Conservation (phyloP, 2,329 filamentous ascomycete genomes). For the Chrysoporthe austroafricana region DNA sequence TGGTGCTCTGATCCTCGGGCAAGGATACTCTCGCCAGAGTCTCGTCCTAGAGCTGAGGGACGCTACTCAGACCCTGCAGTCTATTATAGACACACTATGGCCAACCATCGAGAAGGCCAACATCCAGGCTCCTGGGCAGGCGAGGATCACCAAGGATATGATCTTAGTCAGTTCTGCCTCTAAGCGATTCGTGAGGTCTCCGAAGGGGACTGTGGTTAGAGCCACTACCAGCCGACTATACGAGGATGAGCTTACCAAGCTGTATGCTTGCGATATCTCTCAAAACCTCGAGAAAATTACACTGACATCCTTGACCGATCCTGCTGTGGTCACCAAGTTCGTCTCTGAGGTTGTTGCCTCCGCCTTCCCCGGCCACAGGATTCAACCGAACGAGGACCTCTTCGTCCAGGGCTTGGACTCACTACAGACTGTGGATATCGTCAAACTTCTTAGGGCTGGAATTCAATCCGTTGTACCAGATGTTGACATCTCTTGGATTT, state of each 20-base stretch:
- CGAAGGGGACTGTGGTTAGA: constrained; percentile 25
- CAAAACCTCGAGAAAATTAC: constrained; percentile 10
- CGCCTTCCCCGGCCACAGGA: constrained; percentile 20
- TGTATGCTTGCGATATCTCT: constrained; percentile 15
- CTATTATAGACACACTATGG: constrained; percentile 20
- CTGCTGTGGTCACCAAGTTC: constrained; percentile 10
- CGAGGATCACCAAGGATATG: constrained; percentile 18
- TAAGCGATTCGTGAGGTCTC: constrained; percentile 10
- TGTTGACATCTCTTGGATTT: constrained; percentile 15
- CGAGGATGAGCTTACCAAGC: constrained; percentile 2
- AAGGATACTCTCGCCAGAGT: constrained; percentile 10
- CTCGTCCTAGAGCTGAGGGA: constrained; percentile 21
- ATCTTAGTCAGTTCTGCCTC: constrained; percentile 9
- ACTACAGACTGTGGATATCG: constrained; percentile 28
- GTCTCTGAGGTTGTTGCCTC: constrained; percentile 19
- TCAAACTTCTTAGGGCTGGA: constrained; percentile 24
- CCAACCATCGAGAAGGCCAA: constrained; percentile 24
- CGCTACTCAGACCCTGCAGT: constrained; percentile 3
- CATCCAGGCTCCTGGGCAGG: constrained; percentile 16
- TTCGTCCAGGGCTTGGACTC: constrained; percentile 31
- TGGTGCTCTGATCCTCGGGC: constrained; percentile 20
- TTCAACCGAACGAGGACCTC: constrained; percentile 25
- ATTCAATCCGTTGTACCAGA: constrained; percentile 11
- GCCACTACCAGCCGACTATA: constrained; percentile 4
- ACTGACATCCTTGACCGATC: background rate